These are phyloP conservation scores for Verbena officinalis DNA, from an alignment of 257 asterid genomes.

Conservation along the genomic window DNA sequence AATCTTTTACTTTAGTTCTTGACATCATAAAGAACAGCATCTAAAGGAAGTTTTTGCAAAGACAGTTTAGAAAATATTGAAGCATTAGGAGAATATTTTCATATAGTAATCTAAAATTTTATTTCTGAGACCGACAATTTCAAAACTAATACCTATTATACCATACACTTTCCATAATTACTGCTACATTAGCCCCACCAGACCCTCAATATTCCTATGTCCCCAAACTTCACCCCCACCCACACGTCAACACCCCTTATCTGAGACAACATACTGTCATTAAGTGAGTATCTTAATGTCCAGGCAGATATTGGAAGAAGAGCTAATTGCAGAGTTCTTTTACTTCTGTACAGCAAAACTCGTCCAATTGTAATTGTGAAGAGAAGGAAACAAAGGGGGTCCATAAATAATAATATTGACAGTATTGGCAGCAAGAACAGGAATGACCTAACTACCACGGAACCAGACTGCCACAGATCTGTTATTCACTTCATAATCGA, in stretches of 20 bases:
- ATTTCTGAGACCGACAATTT: not conserved
- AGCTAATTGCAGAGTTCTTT: not conserved
- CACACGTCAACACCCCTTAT: conserved; percentile 10
- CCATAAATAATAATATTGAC: not conserved
- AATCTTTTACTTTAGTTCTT: conserved; percentile 1
- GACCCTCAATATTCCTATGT: not conserved
- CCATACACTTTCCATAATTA: conserved; percentile 1
- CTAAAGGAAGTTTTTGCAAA: conserved; percentile 5
- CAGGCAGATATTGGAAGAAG: not conserved
- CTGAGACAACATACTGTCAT: conserved; percentile 1
- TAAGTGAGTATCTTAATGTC: not conserved
- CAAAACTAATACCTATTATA: not conserved
- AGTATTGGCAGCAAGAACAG: not conserved
- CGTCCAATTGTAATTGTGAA: not conserved
- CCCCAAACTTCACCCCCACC: conserved; percentile 13
- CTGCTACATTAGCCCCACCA: not conserved
- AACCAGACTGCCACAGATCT: conserved; percentile 9
- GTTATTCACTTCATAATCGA: not conserved
- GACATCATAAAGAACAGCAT: conserved; percentile 13
- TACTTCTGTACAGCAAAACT: not conserved
- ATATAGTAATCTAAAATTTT: not conserved
- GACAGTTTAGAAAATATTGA: not conserved
- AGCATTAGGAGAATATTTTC: not conserved
- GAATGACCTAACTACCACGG: not conserved
- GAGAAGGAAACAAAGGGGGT: not conserved